These are phyloP conservation scores for Phytophthora constricta DNA, from an alignment of 352 stramenopile genomes.

Conservation along the genomic window DNA sequence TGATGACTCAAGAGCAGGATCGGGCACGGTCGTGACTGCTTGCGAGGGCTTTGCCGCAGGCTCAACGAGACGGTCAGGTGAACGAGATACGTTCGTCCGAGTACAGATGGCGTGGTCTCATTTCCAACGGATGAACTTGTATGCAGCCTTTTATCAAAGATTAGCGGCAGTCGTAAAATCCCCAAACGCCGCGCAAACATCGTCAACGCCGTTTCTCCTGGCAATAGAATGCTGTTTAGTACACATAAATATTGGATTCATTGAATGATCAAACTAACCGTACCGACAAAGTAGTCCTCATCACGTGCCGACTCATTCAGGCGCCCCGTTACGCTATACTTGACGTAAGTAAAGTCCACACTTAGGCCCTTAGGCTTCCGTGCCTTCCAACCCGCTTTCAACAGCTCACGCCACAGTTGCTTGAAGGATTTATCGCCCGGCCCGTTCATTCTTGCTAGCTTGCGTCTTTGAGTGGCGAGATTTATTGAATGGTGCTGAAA, in stretches of 20 bases:
- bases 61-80: too few relatives aligned
- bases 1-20: too few relatives aligned
- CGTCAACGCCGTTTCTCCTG: conserved; percentile 5
- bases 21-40: too few relatives aligned
- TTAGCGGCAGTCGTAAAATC: not conserved
- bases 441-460: not conserved
- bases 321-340: not conserved
- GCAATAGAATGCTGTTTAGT: not conserved
- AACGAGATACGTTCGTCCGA: too few relatives aligned
- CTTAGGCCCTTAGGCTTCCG: not conserved
- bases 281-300: conserved; percentile 3
- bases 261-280: not conserved
- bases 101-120: too few relatives aligned
- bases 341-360: conserved; percentile 6
- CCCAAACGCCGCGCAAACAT: not conserved
- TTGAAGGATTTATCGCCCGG: not conserved
- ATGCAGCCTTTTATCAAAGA: not conserved
- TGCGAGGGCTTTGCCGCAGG: too few relatives aligned
- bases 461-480: not conserved
- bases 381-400: not conserved
- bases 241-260: not conserved
- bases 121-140: not conserved
- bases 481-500: not conserved
- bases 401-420: not conserved
- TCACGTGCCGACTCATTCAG: not conserved